Evolutionary conservation across 768 basidiomycete species (phyloP).

Genomic region (Trametes elegans): DNA sequence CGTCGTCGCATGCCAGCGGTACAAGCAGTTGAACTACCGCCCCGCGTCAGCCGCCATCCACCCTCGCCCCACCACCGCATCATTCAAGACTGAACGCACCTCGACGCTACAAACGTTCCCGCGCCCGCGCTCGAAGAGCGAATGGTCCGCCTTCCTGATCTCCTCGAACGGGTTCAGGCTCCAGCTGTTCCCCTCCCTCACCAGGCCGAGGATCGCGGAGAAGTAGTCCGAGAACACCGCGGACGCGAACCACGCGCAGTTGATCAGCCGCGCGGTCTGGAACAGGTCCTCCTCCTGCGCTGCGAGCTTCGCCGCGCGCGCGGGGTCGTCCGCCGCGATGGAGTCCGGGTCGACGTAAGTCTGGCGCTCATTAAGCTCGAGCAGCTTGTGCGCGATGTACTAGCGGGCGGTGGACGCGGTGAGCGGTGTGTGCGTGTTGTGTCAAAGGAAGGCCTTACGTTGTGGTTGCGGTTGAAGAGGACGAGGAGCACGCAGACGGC

Average conservation of each 20-base stretch:
- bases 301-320: constrained; percentile 33
- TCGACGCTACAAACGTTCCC: constrained; percentile 85
- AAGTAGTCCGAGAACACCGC: constrained; percentile 86
- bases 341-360: constrained; percentile 55
- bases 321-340: constrained; percentile 31
- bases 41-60: background rate
- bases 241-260: constrained; percentile 77
- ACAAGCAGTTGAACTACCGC: constrained; percentile 76
- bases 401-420: constrained; percentile 29
- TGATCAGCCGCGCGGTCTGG: constrained; percentile 75
- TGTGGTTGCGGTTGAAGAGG: constrained; percentile 90
- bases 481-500: constrained; percentile 71
- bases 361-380: constrained; percentile 79
- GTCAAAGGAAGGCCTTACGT: constrained; percentile 48
- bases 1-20: constrained; percentile 85
- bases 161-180: constrained; percentile 79
- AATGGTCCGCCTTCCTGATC: constrained; percentile 60
- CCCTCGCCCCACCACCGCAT: background rate
- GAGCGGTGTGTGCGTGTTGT: background rate
- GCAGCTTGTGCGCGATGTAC: constrained; percentile 77
- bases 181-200: constrained; percentile 74
- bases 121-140: constrained; percentile 72
- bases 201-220: constrained; percentile 74
- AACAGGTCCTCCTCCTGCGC: constrained; percentile 59
- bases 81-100: too few species aligned